phyloP scores from a whole-genome alignment of 2,329 filamentous ascomycete genomes.

The Botrytis porri region DNA sequence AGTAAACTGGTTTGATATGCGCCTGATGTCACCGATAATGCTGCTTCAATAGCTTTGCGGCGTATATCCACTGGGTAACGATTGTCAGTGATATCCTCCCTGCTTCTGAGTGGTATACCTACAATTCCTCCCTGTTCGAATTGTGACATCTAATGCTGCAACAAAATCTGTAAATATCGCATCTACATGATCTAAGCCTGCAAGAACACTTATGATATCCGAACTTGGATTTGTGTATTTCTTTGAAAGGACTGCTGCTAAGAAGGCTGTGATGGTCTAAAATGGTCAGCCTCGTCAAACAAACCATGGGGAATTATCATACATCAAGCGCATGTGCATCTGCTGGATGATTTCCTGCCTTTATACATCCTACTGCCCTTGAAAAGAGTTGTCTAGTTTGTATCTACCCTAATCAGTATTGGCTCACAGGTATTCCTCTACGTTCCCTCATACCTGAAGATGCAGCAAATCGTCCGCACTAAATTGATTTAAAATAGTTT shows the following conservation, averaged over 20 bases:
- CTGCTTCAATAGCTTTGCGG: conserved; percentile 74
- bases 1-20: conserved; percentile 92
- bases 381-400: conserved; percentile 63
- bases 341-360: conserved; percentile 55
- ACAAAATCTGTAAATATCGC: conserved; percentile 86
- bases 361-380: conserved; percentile 67
- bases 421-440: not conserved
- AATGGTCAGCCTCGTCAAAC: conserved; percentile 42
- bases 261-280: conserved; percentile 85
- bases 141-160: conserved; percentile 73
- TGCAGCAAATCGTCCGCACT: conserved; percentile 72
- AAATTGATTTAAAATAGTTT: conserved; percentile 65
- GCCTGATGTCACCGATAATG: conserved; percentile 83
- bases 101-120: conserved; percentile 39
- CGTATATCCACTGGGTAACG: conserved; percentile 65
- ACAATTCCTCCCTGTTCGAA: conserved; percentile 72
- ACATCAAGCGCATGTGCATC: conserved; percentile 86
- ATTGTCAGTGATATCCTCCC: conserved; percentile 31
- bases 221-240: conserved; percentile 94
- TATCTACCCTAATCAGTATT: conserved; percentile 29
- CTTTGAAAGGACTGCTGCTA: conserved; percentile 78
- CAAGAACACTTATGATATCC: conserved; percentile 86
- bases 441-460: conserved; percentile 54
- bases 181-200: conserved; percentile 86
- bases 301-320: conserved; percentile 38